Percentiles rank a stretch among this genome's conserved stretches.
Evolutionary conservation across 1,284 basidiomycete species (phyloP).

Genomic region (Ustilago shanxiensis): DNA sequence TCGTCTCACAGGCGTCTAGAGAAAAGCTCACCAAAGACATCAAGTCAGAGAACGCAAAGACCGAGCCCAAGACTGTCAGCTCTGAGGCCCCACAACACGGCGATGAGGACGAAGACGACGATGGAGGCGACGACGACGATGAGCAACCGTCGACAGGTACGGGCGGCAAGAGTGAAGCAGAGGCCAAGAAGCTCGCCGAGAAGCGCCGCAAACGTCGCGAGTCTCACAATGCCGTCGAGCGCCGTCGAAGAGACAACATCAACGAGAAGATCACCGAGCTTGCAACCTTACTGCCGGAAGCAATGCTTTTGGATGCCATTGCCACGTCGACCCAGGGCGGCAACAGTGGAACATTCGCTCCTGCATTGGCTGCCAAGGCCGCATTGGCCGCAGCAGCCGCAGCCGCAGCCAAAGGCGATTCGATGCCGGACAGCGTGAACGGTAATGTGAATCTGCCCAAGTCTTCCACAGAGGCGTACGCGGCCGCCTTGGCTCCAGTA

Average conservation of each 20-base stretch:
- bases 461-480: conserved; percentile 51
- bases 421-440: conserved; percentile 15
- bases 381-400: conserved; percentile 45
- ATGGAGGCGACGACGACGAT: conserved; percentile 42
- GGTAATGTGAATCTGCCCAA: conserved; percentile 37
- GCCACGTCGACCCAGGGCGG: conserved; percentile 62
- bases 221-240: conserved; percentile 90
- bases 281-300: conserved; percentile 84
- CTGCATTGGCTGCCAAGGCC: conserved; percentile 53
- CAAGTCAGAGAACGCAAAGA: conserved; percentile 19
- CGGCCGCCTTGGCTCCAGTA: conserved; percentile 58
- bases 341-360: conserved; percentile 55
- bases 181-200: conserved; percentile 72
- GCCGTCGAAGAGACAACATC: conserved; percentile 87
- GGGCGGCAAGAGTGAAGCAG: conserved; percentile 47
- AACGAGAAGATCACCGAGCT: conserved; percentile 93
- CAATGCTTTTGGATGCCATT: conserved; percentile 68
- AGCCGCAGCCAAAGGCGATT: conserved; percentile 39
- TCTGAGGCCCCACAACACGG: conserved; percentile 27
- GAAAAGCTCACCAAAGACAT: conserved; percentile 30
- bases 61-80: conserved; percentile 25
- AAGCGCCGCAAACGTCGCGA: conserved; percentile 83
- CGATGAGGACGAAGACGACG: conserved; percentile 50
- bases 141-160: conserved; percentile 14
- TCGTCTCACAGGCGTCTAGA: conserved; percentile 21